A percentile compares a stretch with the other conserved stretches of the same genome.
Evolutionary conservation across 208 protist species (phyloP).

Genomic region (Leishmania amazonensis): DNA sequence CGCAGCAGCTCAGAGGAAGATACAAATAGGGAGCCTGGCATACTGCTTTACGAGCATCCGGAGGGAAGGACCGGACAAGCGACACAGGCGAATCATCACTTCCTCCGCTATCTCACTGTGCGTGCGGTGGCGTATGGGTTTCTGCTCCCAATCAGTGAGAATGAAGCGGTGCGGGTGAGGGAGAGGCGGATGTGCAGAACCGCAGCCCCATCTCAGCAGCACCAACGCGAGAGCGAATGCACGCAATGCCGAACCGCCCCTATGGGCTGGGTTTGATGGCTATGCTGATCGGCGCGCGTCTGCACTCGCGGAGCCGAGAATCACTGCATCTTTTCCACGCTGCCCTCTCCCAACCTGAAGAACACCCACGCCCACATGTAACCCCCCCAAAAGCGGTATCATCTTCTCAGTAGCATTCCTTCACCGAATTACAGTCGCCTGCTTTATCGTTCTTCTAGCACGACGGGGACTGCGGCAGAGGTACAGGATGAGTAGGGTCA

Average conservation of each 20-base stretch:
- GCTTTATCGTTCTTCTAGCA: background rate
- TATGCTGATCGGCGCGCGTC: background rate
- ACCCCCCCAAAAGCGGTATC: background rate
- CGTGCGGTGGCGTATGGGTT: background rate
- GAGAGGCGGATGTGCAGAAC: background rate
- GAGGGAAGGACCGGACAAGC: background rate
- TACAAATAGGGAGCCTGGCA: background rate
- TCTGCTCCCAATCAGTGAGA: background rate
- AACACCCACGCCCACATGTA: background rate
- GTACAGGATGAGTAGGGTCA: background rate
- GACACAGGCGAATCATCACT: background rate
- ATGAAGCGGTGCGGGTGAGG: background rate
- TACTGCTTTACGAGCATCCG: background rate
- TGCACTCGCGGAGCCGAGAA: background rate
- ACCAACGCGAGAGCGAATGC: background rate
- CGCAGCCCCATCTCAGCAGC: background rate
- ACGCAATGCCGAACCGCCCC: background rate
- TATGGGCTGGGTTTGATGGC: background rate
- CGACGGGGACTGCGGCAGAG: background rate
- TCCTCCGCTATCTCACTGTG: background rate
- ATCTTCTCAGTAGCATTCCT: background rate
- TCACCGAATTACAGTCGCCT: background rate
- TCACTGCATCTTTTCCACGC: background rate
- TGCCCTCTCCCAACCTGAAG: background rate
- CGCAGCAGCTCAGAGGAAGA: background rate